Evolutionary conservation across 106 monocot species (phyloP).

Genomic region (Amphibolis antarctica): DNA sequence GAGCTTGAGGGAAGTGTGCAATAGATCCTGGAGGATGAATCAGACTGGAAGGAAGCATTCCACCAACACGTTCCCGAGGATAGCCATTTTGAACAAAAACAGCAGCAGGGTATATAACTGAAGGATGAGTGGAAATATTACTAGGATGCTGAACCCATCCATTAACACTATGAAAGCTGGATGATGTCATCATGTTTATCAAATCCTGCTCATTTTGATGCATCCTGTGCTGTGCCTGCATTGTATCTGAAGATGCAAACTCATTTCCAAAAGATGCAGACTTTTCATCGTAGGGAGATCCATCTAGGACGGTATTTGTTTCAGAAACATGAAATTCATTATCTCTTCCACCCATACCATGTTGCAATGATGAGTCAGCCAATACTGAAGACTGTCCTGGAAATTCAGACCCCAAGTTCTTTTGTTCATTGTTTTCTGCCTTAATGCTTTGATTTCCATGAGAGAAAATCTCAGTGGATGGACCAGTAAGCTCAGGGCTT

Average conservation of each 20-base stretch:
- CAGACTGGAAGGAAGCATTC: slow-evolving; percentile 28
- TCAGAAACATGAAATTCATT: slow-evolving; percentile 20
- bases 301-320: slow-evolving; percentile 27
- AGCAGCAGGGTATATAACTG: slow-evolving; percentile 29
- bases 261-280: slow-evolving; percentile 28
- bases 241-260: slow-evolving; percentile 35
- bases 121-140: slow-evolving; percentile 36
- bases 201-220: slow-evolving; percentile 69
- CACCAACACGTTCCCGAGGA: slow-evolving; percentile 38
- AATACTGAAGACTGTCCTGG: slow-evolving; percentile 23
- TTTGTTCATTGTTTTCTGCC: slow-evolving; percentile 22
- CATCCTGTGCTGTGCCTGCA: slow-evolving; percentile 47
- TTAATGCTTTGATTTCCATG: slow-evolving; percentile 23
- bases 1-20: slow-evolving; percentile 51
- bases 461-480: slow-evolving; percentile 28
- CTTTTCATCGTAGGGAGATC: slow-evolving; percentile 29
- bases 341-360: slow-evolving; percentile 30
- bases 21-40: slow-evolving; percentile 32
- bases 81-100: slow-evolving; percentile 35
- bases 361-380: slow-evolving; percentile 22
- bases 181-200: slow-evolving; percentile 58
- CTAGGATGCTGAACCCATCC: slow-evolving; percentile 47
- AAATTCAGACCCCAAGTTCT: slow-evolving; percentile 26
- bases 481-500: slow-evolving; percentile 60
- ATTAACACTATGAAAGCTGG: slow-evolving; percentile 34